Conservation (phyloP, 768 basidiomycete genomes). For the Panellus pusillus region DNA sequence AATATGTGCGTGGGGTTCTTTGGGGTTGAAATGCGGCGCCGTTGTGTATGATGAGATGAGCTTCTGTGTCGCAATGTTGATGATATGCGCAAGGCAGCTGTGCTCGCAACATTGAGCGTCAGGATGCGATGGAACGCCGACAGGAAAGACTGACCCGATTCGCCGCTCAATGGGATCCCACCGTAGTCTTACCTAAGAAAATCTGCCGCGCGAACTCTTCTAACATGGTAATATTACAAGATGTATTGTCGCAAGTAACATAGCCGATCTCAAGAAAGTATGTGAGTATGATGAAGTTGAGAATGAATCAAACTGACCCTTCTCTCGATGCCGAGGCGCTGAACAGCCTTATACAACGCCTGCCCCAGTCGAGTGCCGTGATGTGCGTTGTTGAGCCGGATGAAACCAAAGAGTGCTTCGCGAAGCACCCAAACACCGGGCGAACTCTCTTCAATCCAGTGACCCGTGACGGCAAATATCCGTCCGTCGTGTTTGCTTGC, state of each 20-base stretch:
- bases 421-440: constrained; percentile 27
- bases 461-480: constrained; percentile 38
- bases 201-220: constrained; percentile 6
- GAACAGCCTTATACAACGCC: background rate
- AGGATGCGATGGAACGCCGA: too few relatives aligned
- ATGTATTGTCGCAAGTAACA: constrained; percentile 8
- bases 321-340: too few relatives aligned
- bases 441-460: constrained; percentile 36
- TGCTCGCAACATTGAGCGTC: too few relatives aligned
- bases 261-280: constrained; percentile 1
- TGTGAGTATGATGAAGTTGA: background rate
- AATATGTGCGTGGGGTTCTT: constrained; percentile 9
- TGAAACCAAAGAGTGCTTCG: constrained; percentile 34
- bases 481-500: constrained; percentile 37
- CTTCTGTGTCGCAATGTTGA: constrained; percentile 12
- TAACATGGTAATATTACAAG: constrained; percentile 6
- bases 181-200: background rate
- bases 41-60: constrained; percentile 11
- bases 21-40: constrained; percentile 1
- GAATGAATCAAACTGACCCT: background rate
- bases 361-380: constrained; percentile 10
- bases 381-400: constrained; percentile 12
- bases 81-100: constrained; percentile 12
- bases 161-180: constrained; percentile 6
- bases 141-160: background rate